Conservation (phyloP, 2,329 filamentous ascomycete species). For the Cladophialophora yegresii region DNA sequence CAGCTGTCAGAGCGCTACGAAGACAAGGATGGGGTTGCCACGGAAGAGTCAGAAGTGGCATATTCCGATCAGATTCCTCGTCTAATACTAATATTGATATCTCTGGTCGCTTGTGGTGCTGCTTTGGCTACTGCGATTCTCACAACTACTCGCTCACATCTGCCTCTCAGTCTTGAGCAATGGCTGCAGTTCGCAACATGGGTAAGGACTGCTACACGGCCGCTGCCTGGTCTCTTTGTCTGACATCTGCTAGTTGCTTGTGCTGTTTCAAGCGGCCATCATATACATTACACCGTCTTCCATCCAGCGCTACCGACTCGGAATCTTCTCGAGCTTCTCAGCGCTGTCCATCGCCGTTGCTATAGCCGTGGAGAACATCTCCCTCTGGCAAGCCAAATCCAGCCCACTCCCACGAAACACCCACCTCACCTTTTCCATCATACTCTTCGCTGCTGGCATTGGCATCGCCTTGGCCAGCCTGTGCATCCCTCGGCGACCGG, state of each 20-base stretch:
- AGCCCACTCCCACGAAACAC: conserved; percentile 27
- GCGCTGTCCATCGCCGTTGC: conserved; percentile 30
- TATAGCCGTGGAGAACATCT: conserved; percentile 34
- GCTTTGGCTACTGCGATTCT: conserved; percentile 62
- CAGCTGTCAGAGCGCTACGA: conserved; percentile 56
- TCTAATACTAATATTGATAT: conserved; percentile 56
- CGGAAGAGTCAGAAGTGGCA: conserved; percentile 60
- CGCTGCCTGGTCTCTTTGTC: neutral
- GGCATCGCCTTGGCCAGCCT: conserved; percentile 54
- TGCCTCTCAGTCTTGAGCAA: conserved; percentile 55
- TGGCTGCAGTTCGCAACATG: conserved; percentile 64
- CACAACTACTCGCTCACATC: conserved; percentile 45
- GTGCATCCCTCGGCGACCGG: conserved; percentile 66
- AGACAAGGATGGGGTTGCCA: conserved; percentile 70
- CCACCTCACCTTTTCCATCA: conserved; percentile 31
- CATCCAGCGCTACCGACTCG: conserved; percentile 31
- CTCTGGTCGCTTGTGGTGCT: conserved; percentile 55
- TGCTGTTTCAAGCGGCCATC: conserved; percentile 31
- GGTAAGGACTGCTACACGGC: conserved; percentile 53
- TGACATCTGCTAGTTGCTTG: conserved; percentile 29
- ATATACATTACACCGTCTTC: conserved; percentile 33
- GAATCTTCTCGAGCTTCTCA: conserved; percentile 29
- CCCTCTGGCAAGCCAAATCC: conserved; percentile 25
- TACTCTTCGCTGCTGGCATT: conserved; percentile 41
- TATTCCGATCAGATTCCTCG: conserved; percentile 66